Base-by-base conservation (phyloP, 2,329 filamentous ascomycete species). In the Talaromyces albobiverticillius region DNA sequence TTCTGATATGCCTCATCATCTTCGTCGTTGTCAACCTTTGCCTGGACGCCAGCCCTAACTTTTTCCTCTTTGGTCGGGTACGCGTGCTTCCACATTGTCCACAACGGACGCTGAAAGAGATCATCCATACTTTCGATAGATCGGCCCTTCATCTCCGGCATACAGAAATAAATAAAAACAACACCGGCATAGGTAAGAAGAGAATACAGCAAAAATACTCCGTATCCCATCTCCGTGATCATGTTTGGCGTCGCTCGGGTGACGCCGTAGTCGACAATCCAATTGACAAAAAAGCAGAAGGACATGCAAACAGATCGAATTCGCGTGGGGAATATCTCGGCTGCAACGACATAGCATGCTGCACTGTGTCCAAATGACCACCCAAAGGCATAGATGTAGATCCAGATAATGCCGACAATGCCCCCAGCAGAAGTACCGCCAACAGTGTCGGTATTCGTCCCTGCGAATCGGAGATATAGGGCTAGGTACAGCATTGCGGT, bases 61-160 rank as follows among this genome's bases (percentile, higher is more conserved):
- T 68, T 69, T 18, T 68, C 67, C 42, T 67, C 67, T 45, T 70
- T 64, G 0, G 64, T 71, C 2, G 71, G 71, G 56, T 75, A 75
- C 1, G 71, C 72, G 40, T 70, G 68, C 46, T 64, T 65, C 62
- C 63, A 74, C 73, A 75, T 74, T 0, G 67, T 68, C 69, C 70
- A 75, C n/a, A 74, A 59, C 18, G 62, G 62, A 23, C 61, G 59
- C 50, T 67, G 59, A 55, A 70, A 69, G 22, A 70, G 55, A 43
- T 68, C 62, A 38, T 70, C 67, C 67, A 70, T 69, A 52, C 64
- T 67, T 52, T 70, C 67, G 42, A 68, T 66, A 2, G 60, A 64
- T 13, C 65, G 57, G 9, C 65, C 65, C 41, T 67, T 67, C 59
- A 66, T 62, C 54, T 67, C 66, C 0, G 65, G 64, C 48, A 67